These are phyloP conservation scores for Schoenoplectus triqueter DNA, from an alignment of 202 grass and related monocot species.

Conservation along the genomic window DNA sequence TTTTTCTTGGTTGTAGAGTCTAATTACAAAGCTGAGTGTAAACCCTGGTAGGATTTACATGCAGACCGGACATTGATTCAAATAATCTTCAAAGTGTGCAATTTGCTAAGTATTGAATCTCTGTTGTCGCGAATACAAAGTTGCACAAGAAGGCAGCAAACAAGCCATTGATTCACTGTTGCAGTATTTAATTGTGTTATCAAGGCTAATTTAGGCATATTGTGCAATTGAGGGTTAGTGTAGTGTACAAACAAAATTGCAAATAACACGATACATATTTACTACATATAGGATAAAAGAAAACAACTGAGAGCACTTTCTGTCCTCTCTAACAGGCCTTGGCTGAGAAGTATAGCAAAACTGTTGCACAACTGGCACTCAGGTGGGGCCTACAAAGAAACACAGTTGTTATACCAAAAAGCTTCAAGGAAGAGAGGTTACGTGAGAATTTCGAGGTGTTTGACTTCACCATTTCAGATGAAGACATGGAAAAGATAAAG, in stretches of 20 bases:
- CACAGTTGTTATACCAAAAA: conserved; percentile 93
- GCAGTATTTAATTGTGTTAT: neutral
- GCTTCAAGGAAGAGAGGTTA: conserved; percentile 74
- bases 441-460: conserved; percentile 73
- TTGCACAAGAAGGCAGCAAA: neutral
- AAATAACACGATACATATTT: neutral
- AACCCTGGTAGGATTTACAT: neutral
- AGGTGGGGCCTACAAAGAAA: conserved; percentile 89
- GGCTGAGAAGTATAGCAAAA: conserved; percentile 80
- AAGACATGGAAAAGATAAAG: conserved; percentile 92
- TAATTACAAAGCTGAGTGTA: neutral
- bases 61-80: neutral
- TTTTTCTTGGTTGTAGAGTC: neutral
- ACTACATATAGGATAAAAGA: conserved; percentile 1
- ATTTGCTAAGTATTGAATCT: neutral
- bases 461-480: conserved; percentile 65
- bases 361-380: conserved; percentile 63
- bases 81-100: neutral
- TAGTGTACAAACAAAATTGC: neutral
- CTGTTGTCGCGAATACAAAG: neutral
- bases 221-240: neutral
- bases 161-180: neutral
- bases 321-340: conserved; percentile 46
- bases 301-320: neutral
- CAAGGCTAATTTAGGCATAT: too few species aligned